These are phyloP conservation scores for Conoideocrella luteorostrata DNA, from an alignment of 2,329 filamentous ascomycete genomes.

Conservation along the genomic window DNA sequence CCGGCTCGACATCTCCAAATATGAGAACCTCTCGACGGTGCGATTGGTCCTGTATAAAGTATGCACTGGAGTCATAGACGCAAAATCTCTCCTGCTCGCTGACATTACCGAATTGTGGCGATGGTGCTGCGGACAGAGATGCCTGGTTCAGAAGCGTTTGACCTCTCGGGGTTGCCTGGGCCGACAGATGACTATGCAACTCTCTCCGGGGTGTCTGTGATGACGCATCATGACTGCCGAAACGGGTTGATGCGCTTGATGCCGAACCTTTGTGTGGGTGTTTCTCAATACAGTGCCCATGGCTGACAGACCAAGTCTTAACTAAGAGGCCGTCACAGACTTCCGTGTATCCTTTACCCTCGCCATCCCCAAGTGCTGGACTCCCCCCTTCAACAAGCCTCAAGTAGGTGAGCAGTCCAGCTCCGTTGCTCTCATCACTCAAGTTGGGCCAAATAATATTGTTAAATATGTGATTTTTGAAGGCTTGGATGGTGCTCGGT, in stretches of 20 bases:
- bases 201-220: conserved; percentile 22
- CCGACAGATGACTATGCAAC: conserved; percentile 16
- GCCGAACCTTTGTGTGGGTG: conserved; percentile 56
- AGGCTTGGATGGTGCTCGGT: conserved; percentile 81
- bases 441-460: conserved; percentile 97
- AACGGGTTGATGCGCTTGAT: conserved; percentile 45
- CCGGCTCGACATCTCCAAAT: conserved; percentile 93
- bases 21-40: conserved; percentile 77
- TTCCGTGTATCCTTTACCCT: conserved; percentile 77
- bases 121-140: conserved; percentile 17
- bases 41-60: conserved; percentile 75
- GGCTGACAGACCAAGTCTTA: conserved; percentile 79
- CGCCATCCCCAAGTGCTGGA: conserved; percentile 72
- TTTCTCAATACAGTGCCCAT: conserved; percentile 79
- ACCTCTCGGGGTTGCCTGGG: conserved; percentile 8
- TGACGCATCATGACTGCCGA: conserved; percentile 42
- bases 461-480: conserved; percentile 95
- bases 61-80: conserved; percentile 84
- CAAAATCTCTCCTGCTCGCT: conserved; percentile 48
- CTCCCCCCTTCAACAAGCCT: conserved; percentile 85
- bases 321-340: conserved; percentile 85
- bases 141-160: conserved; percentile 26
- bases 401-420: conserved; percentile 85
- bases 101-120: conserved; percentile 19
- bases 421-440: conserved; percentile 91